These are phyloP conservation scores for Saturnispora diversa DNA, from an alignment of 805 yeast species.

Conservation along the genomic window DNA sequence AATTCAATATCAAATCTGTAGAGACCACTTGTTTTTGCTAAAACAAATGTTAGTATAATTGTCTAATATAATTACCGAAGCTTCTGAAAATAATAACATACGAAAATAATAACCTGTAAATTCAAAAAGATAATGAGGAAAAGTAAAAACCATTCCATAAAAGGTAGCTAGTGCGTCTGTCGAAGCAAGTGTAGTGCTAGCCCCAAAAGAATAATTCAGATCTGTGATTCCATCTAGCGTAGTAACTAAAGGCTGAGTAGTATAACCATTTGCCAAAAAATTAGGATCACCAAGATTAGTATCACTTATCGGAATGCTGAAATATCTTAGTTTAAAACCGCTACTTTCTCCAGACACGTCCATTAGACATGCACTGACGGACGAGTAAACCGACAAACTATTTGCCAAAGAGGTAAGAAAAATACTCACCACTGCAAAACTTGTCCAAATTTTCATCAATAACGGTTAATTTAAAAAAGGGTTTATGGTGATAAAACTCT, in stretches of 20 bases:
- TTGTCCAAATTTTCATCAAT: background rate
- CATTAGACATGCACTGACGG: background rate
- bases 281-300: background rate
- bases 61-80: no score
- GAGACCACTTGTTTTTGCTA: slow-evolving; percentile 21
- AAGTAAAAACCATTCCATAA: slow-evolving; percentile 5
- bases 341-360: background rate
- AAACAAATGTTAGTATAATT: slow-evolving; percentile 2
- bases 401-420: background rate
- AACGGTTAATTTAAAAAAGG: no score
- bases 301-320: background rate
- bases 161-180: background rate
- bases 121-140: slow-evolving; percentile 6
- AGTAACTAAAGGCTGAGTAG: background rate
- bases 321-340: slow-evolving; percentile 6
- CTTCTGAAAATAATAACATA: background rate
- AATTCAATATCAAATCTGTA: slow-evolving; percentile 20
- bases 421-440: background rate
- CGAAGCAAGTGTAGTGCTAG: background rate
- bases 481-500: no score
- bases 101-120: slow-evolving; percentile 15
- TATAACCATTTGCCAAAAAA: slow-evolving; percentile 4
- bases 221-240: slow-evolving; percentile 1
- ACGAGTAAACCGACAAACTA: background rate
- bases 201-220: background rate